Evolutionary conservation across 768 basidiomycete genomes (phyloP), one percentile per base, ranked within the genome.

Genomic region (Mycena galericulata): DNA sequence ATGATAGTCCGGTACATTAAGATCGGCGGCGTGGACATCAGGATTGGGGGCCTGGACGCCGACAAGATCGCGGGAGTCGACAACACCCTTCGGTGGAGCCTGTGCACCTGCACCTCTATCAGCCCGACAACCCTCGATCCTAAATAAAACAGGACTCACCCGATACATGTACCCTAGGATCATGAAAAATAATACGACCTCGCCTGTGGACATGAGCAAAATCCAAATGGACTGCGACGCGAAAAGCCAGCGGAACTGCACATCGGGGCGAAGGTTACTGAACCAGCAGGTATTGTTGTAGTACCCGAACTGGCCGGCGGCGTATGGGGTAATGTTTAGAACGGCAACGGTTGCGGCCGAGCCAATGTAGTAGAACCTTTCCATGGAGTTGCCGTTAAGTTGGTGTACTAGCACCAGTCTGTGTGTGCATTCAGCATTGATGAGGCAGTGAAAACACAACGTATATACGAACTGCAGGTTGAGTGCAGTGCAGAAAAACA

Each of bases 151-250:
- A 38, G 10, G 56, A 43, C 56, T 57, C 41, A 27, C 56, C 18
- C 17, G 38, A 57, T 57, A 57, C 56, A 57, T 57, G 56, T 57
- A 43, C 40, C 26, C 26, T n/a, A n/a, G n/a, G n/a, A n/a, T n/a
- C n/a, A n/a, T n/a, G n/a, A n/a, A n/a, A n/a, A n/a, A n/a, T n/a
- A n/a, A n/a, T n/a, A n/a, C n/a, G n/a, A n/a, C n/a, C n/a, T n/a
- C n/a, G n/a, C n/a, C n/a, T n/a, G n/a, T n/a, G n/a, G n/a, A n/a
- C n/a, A n/a, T n/a, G n/a, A n/a, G n/a, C n/a, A n/a, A n/a, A n/a
- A n/a, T n/a, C n/a, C n/a, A n/a, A n/a, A n/a, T n/a, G n/a, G n/a
- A n/a, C n/a, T n/a, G n/a, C n/a, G n/a, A n/a, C n/a, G n/a, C n/a
- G n/a, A n/a, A n/a, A n/a, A n/a, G n/a, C n/a, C n/a, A n/a, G n/a